Percentiles rank a stretch among this genome's conserved stretches.
Conservation (phyloP, 805 yeast genomes). For the Metschnikowia hibisci region DNA sequence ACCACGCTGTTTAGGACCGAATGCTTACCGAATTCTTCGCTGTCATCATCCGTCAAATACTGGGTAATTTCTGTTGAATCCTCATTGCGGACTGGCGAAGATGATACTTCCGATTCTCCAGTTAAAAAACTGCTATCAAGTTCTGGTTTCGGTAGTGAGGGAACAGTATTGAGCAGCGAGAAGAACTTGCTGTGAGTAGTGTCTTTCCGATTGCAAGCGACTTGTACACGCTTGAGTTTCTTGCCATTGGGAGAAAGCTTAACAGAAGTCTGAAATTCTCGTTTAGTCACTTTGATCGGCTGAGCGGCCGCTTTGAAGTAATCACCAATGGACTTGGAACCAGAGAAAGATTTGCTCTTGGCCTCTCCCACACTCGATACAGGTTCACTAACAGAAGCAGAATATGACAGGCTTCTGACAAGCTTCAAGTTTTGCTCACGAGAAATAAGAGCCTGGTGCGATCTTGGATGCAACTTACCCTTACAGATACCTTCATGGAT, state of each 20-base stretch:
- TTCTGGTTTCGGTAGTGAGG: background rate
- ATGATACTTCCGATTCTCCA: constrained; percentile 31
- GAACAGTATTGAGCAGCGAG: background rate
- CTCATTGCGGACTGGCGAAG: constrained; percentile 23
- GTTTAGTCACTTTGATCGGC: constrained; percentile 5
- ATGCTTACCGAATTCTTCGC: constrained; percentile 8
- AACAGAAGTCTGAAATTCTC: constrained; percentile 3
- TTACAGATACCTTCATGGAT: constrained; percentile 54
- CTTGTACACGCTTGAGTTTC: constrained; percentile 14
- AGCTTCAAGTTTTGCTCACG: constrained; percentile 40
- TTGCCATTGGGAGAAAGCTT: constrained; percentile 19
- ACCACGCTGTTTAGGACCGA: constrained; percentile 11
- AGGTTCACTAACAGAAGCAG: background rate
- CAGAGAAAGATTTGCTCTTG: constrained; percentile 10
- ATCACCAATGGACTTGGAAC: constrained; percentile 12
- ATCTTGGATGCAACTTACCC: constrained; percentile 67
- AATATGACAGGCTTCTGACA: constrained; percentile 13
- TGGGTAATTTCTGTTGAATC: constrained; percentile 7
- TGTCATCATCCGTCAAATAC: constrained; percentile 18
- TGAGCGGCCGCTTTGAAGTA: constrained; percentile 10
- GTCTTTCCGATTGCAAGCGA: background rate
- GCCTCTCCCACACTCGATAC: background rate
- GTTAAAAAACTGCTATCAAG: constrained; percentile 11
- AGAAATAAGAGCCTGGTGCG: constrained; percentile 43
- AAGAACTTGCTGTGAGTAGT: constrained; percentile 17